Percentiles rank a stretch among this genome's conserved stretches.
phyloP scores from a whole-genome alignment of 2,329 filamentous ascomycete species.

The Mycocentrospora acerina region DNA sequence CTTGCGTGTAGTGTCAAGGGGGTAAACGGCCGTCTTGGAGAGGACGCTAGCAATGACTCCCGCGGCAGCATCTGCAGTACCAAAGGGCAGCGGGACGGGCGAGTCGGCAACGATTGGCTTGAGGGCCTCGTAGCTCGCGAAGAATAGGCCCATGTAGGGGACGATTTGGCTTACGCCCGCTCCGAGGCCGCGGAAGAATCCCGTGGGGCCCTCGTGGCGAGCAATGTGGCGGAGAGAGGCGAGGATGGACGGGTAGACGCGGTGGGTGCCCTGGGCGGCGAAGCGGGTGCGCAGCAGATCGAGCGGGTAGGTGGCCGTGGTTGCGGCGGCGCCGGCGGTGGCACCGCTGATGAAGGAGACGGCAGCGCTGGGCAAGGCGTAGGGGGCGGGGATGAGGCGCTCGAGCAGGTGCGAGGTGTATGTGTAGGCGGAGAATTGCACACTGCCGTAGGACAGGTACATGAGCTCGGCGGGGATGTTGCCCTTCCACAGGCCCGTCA shows the following conservation, averaged over 20 bases:
- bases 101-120: conserved; percentile 47
- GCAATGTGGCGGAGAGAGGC: conserved; percentile 72
- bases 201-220: conserved; percentile 69
- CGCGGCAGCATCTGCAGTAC: conserved; percentile 79
- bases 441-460: conserved; percentile 86
- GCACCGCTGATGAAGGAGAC: conserved; percentile 86
- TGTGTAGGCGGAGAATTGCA: conserved; percentile 89
- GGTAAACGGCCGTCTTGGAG: conserved; percentile 89
- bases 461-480: conserved; percentile 94
- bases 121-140: conserved; percentile 81
- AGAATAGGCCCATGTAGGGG: conserved; percentile 97
- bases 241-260: conserved; percentile 73
- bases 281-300: conserved; percentile 93
- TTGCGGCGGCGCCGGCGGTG: conserved; percentile 77
- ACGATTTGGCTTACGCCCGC: conserved; percentile 86
- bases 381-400: conserved; percentile 45
- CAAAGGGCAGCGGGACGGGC: conserved; percentile 64
- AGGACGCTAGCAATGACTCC: conserved; percentile 77
- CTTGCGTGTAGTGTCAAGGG: conserved; percentile 89
- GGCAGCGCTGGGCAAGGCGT: conserved; percentile 61
- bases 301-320: conserved; percentile 83
- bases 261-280: conserved; percentile 83
- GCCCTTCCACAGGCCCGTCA: conserved; percentile 92
- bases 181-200: conserved; percentile 85
- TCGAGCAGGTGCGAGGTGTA: conserved; percentile 69